Conservation (phyloP, 2,329 filamentous ascomycete species). For the Bipolaris oryzae region DNA sequence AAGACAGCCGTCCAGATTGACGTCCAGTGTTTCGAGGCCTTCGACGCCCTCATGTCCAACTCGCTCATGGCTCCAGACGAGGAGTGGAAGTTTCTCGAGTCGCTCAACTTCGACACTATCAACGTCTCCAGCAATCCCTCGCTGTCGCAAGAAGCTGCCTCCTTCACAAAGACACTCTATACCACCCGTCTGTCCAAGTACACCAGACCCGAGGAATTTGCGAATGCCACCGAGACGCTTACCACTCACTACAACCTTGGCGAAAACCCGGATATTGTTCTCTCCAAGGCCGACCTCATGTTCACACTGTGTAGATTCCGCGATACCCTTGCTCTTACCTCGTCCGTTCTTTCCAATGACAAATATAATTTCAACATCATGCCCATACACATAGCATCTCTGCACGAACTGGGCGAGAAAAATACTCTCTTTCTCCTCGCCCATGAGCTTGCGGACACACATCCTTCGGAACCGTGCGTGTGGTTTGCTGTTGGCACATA, state of each 20-base stretch:
- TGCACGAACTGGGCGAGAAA: conserved; percentile 85
- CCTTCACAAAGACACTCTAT: conserved; percentile 96
- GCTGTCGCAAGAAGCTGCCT: conserved; percentile 80
- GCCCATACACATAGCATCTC: conserved; percentile 86
- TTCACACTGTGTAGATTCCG: conserved; percentile 95
- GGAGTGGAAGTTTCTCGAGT: conserved; percentile 87
- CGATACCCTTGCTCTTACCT: conserved; percentile 83
- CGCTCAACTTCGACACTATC: conserved; percentile 87
- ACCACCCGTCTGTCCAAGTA: conserved; percentile 96
- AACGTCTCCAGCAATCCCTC: conserved; percentile 68
- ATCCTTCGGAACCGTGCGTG: conserved; percentile 87
- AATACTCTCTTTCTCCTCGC: conserved; percentile 90
- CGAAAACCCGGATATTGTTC: conserved; percentile 84
- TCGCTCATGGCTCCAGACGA: conserved; percentile 87
- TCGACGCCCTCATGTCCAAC: conserved; percentile 97
- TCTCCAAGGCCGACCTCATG: conserved; percentile 86
- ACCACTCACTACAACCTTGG: conserved; percentile 91
- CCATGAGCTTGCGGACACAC: conserved; percentile 89
- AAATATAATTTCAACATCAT: conserved; percentile 89
- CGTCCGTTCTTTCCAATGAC: conserved; percentile 79
- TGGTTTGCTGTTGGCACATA: conserved; percentile 96
- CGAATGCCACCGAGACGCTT: conserved; percentile 84
- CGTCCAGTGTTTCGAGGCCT: conserved; percentile 97
- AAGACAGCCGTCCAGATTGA: conserved; percentile 97
- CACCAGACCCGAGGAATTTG: conserved; percentile 81